Percentiles rank a stretch among this genome's conserved stretches.
These are phyloP conservation scores for Paraglomus occultum DNA, from an alignment of 192 early-diverging fungal genomes.

Conservation along the genomic window DNA sequence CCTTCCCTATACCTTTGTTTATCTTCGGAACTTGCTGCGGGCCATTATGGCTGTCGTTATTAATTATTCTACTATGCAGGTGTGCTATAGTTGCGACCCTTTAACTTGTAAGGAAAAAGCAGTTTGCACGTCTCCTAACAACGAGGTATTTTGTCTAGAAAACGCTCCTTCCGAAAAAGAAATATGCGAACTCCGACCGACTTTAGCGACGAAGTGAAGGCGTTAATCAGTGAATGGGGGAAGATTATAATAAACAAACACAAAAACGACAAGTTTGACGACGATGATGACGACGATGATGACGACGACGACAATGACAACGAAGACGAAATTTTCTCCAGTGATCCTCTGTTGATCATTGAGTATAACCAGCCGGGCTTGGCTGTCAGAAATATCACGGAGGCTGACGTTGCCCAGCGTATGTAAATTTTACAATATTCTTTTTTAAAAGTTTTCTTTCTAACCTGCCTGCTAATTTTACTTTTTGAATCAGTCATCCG, in stretches of 20 bases:
- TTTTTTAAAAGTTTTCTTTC: too few species aligned
- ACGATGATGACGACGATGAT: too few species aligned
- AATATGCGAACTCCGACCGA: neutral
- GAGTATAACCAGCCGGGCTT: conserved; percentile 21
- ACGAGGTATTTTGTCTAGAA: neutral
- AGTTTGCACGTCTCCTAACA: too few species aligned
- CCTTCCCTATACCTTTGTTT: neutral
- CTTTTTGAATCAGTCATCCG: conserved; percentile 13
- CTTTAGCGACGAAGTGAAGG: conserved; percentile 16
- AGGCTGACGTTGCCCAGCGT: neutral
- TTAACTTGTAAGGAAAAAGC: too few species aligned
- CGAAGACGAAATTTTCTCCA: too few species aligned
- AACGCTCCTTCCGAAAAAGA: neutral
- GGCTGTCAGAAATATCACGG: conserved; percentile 1
- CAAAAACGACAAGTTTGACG: neutral
- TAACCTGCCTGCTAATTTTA: neutral
- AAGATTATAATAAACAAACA: conserved; percentile 10
- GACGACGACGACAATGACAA: too few species aligned
- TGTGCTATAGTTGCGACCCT: too few species aligned
- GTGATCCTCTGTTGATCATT: conserved; percentile 13
- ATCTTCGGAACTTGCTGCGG: neutral
- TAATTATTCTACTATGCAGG: neutral
- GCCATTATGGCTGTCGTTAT: conserved; percentile 13
- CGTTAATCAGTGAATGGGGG: neutral
- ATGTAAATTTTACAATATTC: conserved; percentile 18